Base-by-base conservation (phyloP, 768 basidiomycete species). In the Gelatoporia subvermispora region DNA sequence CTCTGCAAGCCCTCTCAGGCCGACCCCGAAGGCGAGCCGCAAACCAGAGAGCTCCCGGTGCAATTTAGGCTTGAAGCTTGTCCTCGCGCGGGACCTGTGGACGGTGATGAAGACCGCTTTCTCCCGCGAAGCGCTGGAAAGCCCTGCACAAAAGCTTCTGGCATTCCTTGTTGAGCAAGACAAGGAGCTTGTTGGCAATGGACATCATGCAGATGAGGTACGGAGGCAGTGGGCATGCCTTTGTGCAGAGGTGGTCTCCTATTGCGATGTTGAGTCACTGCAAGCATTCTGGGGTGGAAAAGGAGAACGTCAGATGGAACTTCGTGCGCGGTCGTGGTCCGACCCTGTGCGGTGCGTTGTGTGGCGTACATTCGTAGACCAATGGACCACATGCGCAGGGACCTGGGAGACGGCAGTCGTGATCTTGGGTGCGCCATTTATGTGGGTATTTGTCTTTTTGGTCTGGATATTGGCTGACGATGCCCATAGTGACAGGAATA, bases 391-490 rank as follows among this genome's bases (percentile, higher is more conserved):
- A 13, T 69, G 73, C 42, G 55, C 55, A 2, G 68, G 70, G 1
- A 65, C 61, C 17, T 87, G 80, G 81, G 79, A 83, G 50, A 73
- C 75, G 13, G 74, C 74, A 17, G 64, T 75, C 15, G 60, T 76
- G 18, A 62, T 88, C 20, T 69, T 85, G 22, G 73, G 73, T 23
- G 70, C 79, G 43, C 88, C 87, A 5, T 90, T 88, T 55, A 66
- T 69, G 82, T 81, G 60, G 62, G 77, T 73, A 18, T 45, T 44
- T 42, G 11, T 8, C 20, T 21, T 15, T 17, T n/a, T 39, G 7
- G 8, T 48, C 22, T 47, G n/a, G 2, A 41, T 17, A 15, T 24
- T 25, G n/a, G 39, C 13, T 45, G 15, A 45, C 16, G 4, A 13
- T 42, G 3, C 37, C 13, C 36, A 16, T 37, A 65, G 62, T 10